Conservation (phyloP, 106 monocot genomes). For the Phalaenopsis aphrodite region DNA sequence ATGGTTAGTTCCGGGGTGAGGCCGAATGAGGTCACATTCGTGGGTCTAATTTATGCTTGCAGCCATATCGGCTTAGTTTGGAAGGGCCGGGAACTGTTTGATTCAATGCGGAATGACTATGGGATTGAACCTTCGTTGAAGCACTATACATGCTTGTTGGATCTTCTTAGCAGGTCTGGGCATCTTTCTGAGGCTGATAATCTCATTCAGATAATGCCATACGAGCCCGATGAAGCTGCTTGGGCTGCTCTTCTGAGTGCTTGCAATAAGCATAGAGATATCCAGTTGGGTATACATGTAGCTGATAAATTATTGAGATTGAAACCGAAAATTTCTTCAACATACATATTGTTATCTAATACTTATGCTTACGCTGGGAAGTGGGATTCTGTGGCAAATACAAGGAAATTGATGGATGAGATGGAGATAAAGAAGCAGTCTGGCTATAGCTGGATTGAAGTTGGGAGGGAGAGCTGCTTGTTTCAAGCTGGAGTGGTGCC, state of each 20-base stretch:
- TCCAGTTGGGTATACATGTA: conserved; percentile 35
- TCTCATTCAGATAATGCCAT: conserved; percentile 51
- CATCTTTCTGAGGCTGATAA: conserved; percentile 57
- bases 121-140: conserved; percentile 51
- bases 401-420: conserved; percentile 46
- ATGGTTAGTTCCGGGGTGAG: conserved; percentile 44
- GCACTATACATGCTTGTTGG: conserved; percentile 83
- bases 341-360: conserved; percentile 66
- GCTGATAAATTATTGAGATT: conserved; percentile 51
- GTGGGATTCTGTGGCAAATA: conserved; percentile 52
- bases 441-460: conserved; percentile 71
- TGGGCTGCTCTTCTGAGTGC: conserved; percentile 79
- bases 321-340: conserved; percentile 52
- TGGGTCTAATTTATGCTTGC: conserved; percentile 72
- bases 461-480: conserved; percentile 44
- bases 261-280: conserved; percentile 53
- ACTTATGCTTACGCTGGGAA: conserved; percentile 43
- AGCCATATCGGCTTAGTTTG: conserved; percentile 76
- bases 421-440: conserved; percentile 61
- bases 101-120: conserved; percentile 62
- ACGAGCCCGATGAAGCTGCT: conserved; percentile 61
- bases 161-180: conserved; percentile 76
- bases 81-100: conserved; percentile 51
- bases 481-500: conserved; percentile 69
- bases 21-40: conserved; percentile 85